Evolutionary conservation across 179 eudicot genomes (phyloP).

Genomic region (Sideroxylon spinosum): DNA sequence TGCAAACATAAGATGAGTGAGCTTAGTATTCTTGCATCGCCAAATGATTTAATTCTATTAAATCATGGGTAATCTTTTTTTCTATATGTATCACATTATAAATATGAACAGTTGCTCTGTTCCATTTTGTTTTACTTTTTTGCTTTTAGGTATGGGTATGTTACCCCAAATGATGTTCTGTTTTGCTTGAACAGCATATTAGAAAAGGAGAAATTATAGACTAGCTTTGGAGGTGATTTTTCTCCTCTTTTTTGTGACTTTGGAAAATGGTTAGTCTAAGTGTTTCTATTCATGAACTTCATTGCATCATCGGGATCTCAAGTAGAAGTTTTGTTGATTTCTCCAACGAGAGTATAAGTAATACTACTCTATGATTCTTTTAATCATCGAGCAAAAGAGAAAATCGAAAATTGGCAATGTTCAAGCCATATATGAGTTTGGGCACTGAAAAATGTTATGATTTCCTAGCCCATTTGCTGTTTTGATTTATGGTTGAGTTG

Average conservation of each 20-base stretch:
- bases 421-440: not conserved
- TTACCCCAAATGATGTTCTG: constrained; percentile 80
- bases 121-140: not conserved
- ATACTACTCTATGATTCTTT: not conserved
- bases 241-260: constrained; percentile 10
- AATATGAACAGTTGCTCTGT: not conserved
- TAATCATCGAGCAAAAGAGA: not conserved
- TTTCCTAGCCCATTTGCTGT: not conserved
- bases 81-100: not conserved
- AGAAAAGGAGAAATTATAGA: constrained; percentile 84
- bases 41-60: not conserved
- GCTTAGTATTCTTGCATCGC: too few relatives aligned
- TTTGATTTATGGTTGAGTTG: not conserved
- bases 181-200: constrained; percentile 83
- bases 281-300: not conserved
- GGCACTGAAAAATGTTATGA: not conserved
- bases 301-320: not conserved
- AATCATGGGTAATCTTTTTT: not conserved
- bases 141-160: constrained; percentile 81
- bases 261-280: not conserved
- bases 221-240: constrained; percentile 74
- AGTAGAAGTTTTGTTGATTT: not conserved
- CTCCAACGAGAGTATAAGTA: not conserved
- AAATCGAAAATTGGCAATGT: not conserved
- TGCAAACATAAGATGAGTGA: too few relatives aligned